These are phyloP conservation scores for Auxenochlorella protothecoides DNA, from an alignment of 139 green algal species.

Conservation along the genomic window DNA sequence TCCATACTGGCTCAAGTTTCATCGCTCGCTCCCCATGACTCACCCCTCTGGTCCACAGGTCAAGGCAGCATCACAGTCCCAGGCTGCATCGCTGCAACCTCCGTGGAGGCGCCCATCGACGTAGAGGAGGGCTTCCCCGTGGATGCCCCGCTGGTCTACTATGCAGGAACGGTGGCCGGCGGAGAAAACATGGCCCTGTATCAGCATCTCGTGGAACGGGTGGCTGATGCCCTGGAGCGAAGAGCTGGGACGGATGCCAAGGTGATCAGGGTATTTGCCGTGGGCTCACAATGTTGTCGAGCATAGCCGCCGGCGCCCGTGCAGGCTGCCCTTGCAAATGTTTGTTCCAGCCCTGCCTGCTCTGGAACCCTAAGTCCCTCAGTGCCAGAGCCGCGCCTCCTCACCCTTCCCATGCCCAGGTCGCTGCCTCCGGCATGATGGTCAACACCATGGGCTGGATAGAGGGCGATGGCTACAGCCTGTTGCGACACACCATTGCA, in stretches of 20 bases:
- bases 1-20: no score
- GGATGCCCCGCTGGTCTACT: constrained; percentile 79
- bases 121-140: constrained; percentile 52
- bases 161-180: background rate
- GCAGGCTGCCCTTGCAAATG: no score
- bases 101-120: constrained; percentile 68
- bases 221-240: constrained; percentile 59
- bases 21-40: no score
- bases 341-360: no score
- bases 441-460: constrained; percentile 94
- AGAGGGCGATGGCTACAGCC: constrained; percentile 81
- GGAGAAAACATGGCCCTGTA: constrained; percentile 41
- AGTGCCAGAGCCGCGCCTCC: background rate
- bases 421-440: constrained; percentile 56
- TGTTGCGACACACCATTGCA: constrained; percentile 73
- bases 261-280: background rate
- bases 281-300: no score
- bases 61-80: constrained; percentile 76
- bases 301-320: no score
- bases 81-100: constrained; percentile 68
- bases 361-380: no score
- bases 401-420: constrained; percentile 14
- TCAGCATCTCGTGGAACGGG: constrained; percentile 52
- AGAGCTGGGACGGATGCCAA: constrained; percentile 29
- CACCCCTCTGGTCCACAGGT: constrained; percentile 20